These are phyloP conservation scores for Kluyveromyces wickerhamii DNA, from an alignment of 805 yeast genomes.

Conservation along the genomic window DNA sequence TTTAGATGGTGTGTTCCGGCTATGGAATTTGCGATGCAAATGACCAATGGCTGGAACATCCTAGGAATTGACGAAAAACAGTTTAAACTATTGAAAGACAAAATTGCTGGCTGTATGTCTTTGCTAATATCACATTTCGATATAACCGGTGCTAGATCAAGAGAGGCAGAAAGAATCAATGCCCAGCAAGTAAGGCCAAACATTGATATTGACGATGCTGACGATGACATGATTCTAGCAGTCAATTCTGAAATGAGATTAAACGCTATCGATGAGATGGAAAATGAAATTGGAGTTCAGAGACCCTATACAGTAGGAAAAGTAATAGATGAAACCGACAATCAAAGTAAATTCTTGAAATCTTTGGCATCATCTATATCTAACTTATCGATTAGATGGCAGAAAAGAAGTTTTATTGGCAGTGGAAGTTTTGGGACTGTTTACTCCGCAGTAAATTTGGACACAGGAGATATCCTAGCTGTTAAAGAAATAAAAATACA, in stretches of 20 bases:
- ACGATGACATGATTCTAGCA: constrained; percentile 45
- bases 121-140: constrained; percentile 91
- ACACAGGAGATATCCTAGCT: constrained; percentile 93
- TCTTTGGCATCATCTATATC: constrained; percentile 84
- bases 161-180: constrained; percentile 45
- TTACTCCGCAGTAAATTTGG: constrained; percentile 83
- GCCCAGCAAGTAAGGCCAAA: constrained; percentile 27
- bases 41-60: constrained; percentile 86
- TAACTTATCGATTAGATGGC: constrained; percentile 92
- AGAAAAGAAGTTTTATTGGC: constrained; percentile 87
- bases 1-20: constrained; percentile 96
- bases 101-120: constrained; percentile 93
- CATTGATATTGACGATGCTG: constrained; percentile 35
- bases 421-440: constrained; percentile 96
- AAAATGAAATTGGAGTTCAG: constrained; percentile 36
- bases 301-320: constrained; percentile 59
- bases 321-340: constrained; percentile 79
- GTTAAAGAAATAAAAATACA: constrained; percentile 92
- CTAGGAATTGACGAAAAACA: constrained; percentile 71
- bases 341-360: constrained; percentile 79
- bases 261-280: constrained; percentile 57
- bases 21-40: constrained; percentile 89
- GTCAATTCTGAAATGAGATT: constrained; percentile 62
- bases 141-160: constrained; percentile 93
- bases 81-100: constrained; percentile 60